Base-by-base conservation (phyloP, 1,284 basidiomycete genomes). In the Puccinia coronata region DNA sequence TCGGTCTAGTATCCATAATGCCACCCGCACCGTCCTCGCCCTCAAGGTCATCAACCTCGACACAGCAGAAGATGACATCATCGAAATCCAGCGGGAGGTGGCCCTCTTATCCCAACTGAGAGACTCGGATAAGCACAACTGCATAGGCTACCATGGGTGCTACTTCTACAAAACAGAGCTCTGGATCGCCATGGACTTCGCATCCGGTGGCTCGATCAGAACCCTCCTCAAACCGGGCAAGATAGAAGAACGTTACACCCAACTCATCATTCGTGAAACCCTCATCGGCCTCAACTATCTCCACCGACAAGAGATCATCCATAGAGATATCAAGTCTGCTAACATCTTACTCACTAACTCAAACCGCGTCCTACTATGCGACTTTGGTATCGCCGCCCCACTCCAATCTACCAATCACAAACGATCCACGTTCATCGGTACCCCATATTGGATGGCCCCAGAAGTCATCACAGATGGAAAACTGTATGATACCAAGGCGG, bases 101-200 rank as follows among this genome's bases (percentile, higher is more conserved):
- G 92, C 94, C 9, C 91, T 99, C 69, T 89, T 99, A 43, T 92
- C 93, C 73, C 94, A 96, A 85, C 90, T 99, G 57, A 89, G 93
- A 57, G 87, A 88, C 59, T 86, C 87, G 2, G 93, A 94, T 83
- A 90, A 90, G 0, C 92, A 92, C 78, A 99, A 99, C 85, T 91
- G 99, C 83, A 97, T 95, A 59, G 92, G 93, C 84, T 99, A 99
- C 88, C 98, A 92, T 87, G 96, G 95, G 31, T 98, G 96, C 87
- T 92, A 93, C 88, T 90, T 98, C 85, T 93, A 96, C 85, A 95
- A 95, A 0, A 93, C 95, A 36, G 92, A 94, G 73, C 93, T 99
- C 6, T 99, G 97, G 95, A 99, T 99, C 84, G 94, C 93, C 55
- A 99, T 99, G 97, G 97, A 99, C 87, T 92, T 92, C 85, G 97